A percentile compares a stretch with the other conserved stretches of the same genome.
These are phyloP conservation scores for Aspergillus nomiae DNA, from an alignment of 2,329 filamentous ascomycete genomes.

Conservation along the genomic window DNA sequence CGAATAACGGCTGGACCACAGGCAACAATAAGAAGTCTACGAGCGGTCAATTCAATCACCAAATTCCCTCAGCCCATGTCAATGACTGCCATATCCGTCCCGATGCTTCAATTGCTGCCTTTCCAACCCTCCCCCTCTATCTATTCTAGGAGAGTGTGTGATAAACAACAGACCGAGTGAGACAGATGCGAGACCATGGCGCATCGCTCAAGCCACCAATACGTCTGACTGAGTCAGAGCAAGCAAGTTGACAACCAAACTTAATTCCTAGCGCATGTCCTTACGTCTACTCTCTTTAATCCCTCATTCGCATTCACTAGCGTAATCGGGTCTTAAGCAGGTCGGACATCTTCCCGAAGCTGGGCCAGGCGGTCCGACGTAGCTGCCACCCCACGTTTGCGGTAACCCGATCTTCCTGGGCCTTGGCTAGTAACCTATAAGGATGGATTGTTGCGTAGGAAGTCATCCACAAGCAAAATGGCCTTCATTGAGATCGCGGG, in stretches of 20 bases:
- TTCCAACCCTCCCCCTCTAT: no score
- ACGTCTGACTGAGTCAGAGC: not conserved
- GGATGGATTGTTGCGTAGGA: not conserved
- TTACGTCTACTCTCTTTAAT: not conserved
- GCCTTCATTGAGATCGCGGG: not conserved
- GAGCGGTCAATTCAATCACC: not conserved
- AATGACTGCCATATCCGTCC: not conserved
- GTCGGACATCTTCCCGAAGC: constrained; percentile 12
- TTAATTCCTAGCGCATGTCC: not conserved
- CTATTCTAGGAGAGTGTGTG: not conserved
- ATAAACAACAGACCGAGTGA: not conserved
- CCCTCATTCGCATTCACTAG: not conserved
- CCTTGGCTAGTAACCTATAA: not conserved
- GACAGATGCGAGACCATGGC: not conserved
- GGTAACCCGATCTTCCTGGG: constrained; percentile 13
- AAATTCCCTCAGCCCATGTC: not conserved
- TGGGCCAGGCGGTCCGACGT: constrained; percentile 4
- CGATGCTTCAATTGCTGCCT: not conserved
- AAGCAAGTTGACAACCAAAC: not conserved
- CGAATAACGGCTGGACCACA: not conserved
- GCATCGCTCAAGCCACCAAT: not conserved
- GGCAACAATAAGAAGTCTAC: not conserved
- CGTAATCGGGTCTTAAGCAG: not conserved
- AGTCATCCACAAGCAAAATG: not conserved
- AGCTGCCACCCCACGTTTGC: constrained; percentile 1